Conservation (phyloP, 192 early-diverging fungal species). For the Coemansia sp. region DNA sequence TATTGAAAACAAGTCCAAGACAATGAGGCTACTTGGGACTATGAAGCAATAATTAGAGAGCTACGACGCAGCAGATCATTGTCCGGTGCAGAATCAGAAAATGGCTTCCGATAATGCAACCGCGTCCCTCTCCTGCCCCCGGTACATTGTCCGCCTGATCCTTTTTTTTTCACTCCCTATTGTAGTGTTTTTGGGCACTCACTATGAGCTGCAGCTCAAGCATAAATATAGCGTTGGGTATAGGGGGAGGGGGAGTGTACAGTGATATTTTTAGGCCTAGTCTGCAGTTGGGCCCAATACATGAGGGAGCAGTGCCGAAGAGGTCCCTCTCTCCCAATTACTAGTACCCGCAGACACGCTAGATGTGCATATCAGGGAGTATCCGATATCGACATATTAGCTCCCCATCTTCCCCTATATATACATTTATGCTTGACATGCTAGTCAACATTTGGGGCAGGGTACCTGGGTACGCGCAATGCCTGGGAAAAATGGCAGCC, state of each 20-base stretch:
- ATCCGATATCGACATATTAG: background rate
- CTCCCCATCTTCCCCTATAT: background rate
- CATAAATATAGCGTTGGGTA: background rate
- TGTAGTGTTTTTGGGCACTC: background rate
- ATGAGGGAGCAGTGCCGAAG: background rate
- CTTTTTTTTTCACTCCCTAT: background rate
- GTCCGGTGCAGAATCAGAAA: background rate
- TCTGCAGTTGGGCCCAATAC: background rate
- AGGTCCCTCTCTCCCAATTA: background rate
- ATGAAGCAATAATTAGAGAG: background rate
- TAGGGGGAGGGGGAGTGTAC: background rate
- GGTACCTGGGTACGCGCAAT: background rate
- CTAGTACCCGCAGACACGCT: background rate
- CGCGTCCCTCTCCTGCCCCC: background rate
- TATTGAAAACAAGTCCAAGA: background rate
- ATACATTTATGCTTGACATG: background rate
- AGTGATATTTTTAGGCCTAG: background rate
- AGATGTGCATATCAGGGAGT: background rate
- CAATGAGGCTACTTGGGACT: background rate
- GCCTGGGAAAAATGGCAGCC: background rate
- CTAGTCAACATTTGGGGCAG: background rate
- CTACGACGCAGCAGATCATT: conserved; percentile 2
- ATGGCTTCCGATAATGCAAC: background rate
- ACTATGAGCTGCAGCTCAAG: background rate
- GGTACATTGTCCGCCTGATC: conserved; percentile 1